Evolutionary conservation across 2,329 filamentous ascomycete species (phyloP).

Genomic region (Aspergillus persii): DNA sequence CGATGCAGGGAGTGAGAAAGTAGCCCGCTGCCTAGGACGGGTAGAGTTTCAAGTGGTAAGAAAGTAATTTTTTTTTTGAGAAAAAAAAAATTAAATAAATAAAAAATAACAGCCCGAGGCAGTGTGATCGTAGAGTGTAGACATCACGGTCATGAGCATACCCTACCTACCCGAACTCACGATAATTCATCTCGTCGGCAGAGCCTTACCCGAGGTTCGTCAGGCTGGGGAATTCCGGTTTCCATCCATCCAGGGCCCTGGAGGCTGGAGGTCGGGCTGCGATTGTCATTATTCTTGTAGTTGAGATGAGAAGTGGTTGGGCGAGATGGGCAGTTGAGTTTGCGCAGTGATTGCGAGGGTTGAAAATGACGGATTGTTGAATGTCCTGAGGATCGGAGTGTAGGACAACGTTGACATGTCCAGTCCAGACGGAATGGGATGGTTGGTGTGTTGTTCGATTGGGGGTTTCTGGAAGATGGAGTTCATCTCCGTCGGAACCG

Average conservation of each 20-base stretch:
- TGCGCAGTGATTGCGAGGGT: no score
- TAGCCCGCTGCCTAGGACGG: neutral
- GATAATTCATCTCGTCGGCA: conserved; percentile 10
- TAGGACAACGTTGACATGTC: no score
- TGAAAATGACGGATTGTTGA: no score
- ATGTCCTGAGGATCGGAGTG: no score
- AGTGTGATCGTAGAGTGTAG: no score
- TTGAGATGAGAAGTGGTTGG: no score
- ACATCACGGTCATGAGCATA: neutral
- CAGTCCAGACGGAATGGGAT: no score
- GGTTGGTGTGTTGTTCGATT: no score
- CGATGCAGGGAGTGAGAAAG: conserved; percentile 16
- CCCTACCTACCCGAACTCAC: neutral
- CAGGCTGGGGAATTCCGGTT: neutral
- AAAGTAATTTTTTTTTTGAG: neutral
- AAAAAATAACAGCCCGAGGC: neutral
- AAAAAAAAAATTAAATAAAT: neutral
- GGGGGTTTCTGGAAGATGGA: neutral
- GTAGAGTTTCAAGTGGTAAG: no score
- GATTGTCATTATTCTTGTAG: neutral
- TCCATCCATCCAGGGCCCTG: neutral
- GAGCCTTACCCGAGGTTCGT: conserved; percentile 19
- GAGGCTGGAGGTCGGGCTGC: no score
- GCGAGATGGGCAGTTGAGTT: no score
- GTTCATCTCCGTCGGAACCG: neutral